Evolutionary conservation across 2,329 filamentous ascomycete species (phyloP), one percentile per base, ranked within the genome.

Genomic region (Aureobasidium sp.): DNA sequence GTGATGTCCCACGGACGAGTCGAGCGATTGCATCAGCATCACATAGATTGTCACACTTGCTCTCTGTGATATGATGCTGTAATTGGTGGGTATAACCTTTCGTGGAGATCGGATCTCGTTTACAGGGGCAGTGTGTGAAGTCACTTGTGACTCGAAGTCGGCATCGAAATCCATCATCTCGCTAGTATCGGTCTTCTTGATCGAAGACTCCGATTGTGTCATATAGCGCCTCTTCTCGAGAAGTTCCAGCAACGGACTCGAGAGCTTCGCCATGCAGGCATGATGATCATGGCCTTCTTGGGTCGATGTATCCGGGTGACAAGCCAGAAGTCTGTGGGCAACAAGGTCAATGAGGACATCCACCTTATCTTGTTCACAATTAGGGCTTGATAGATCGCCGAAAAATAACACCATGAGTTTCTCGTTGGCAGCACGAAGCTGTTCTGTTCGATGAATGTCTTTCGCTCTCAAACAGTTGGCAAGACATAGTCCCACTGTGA

Each of bases 311-410:
- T 53, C 29, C 8, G 22, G 15, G 12, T 47, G 39, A 17, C 39
- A 27, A 24, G 6, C 14, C 24, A 56, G 29, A n/a, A 56, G 49
- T 17, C 42, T 39, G 15, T 54, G 68, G 14, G 70, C 69, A 53
- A 74, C 71, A 5, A 68, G 68, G 44, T 75, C 72, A 14, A 80
- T 66, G 17, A 79, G 70, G 5, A 70, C 71, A 63, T 79, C 77
- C 12, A 79, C 67, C 33, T 77, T 77, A 58, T 75, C 73, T 62
- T 76, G 71, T 39, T 76, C 76, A 42, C 71, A 77, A 54, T 75
- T 71, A 1, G 70, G 66, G 27, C 67, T 72, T 5, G 70, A 64
- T 35, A 78, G 64, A 62, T 76, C 75, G 8, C 65, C 64, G 22
- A 68, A 67, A 22, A 80, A 67, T 0, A 67, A 64, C 11, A 71